Evolutionary conservation across 352 stramenopile species (phyloP), one percentile per base, ranked within the genome.

Genomic region (Phytophthora fragariae): DNA sequence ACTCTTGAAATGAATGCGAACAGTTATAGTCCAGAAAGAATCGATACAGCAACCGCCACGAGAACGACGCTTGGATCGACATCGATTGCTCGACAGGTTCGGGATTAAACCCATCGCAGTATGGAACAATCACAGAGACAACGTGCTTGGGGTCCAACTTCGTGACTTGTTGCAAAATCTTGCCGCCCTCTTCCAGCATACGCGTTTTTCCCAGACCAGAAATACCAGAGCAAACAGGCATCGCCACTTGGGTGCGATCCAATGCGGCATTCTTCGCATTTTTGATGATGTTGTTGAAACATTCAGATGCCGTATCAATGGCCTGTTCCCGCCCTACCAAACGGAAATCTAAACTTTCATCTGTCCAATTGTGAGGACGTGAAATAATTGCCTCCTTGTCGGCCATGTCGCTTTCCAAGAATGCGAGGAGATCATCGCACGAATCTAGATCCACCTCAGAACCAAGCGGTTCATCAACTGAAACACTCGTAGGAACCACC

Each of bases 221-320:
- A 64, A 80, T 75, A 46, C 76, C 69, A 73, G 69, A 76, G 47
- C 73, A 76, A 71, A 78, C 72, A 70, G 76, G 72, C 12, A 80
- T 75, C 24, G 49, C 33, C 24, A 50, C 29, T 7, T 57, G 8
- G 7, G 37, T 70, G 52, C 65, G 74, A 73, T 78, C 70, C 47
- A 33, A 63, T 66, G 53, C 24, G 21, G 56, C 50, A 75, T 19
- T 65, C 14, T 15, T 21, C 44, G 37, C 37, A 44, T 44, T 3
- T 17, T 11, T 15, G 11, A 70, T 47, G 19, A 74, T 74, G 9
- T 29, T 46, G 12, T 21, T 52, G 60, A 70, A 74, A 29, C 68
- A 71, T 0, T 62, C 8, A 1, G 47, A 29, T 57, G 49, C 50
- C 7, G 29, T 68, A 1, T 59, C 8, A 44, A 72, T 68, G 2